A percentile compares a stretch with the other conserved stretches of the same genome.
These are phyloP conservation scores for Hypoxylon lienhwacheense DNA, from an alignment of 495 filamentous ascomycete species.

Conservation along the genomic window DNA sequence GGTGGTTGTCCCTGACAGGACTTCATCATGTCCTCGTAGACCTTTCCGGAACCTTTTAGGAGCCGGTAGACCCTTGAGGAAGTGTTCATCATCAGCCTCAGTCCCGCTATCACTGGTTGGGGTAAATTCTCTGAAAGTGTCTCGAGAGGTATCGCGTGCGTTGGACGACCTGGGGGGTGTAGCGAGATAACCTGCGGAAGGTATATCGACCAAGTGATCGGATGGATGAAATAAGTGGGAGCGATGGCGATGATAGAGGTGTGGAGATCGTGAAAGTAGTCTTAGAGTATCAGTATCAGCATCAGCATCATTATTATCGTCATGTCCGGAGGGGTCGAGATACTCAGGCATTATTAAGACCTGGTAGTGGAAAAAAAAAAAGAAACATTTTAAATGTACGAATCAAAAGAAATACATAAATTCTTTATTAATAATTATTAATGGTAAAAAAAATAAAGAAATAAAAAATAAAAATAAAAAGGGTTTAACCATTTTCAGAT, in stretches of 20 bases:
- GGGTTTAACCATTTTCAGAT: too few relatives aligned
- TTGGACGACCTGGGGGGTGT: constrained; percentile 24
- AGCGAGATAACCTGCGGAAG: background rate
- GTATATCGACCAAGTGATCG: constrained; percentile 30
- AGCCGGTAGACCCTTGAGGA: constrained; percentile 79
- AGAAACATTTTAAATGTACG: constrained; percentile 20
- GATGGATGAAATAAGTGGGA: constrained; percentile 53
- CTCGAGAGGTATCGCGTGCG: constrained; percentile 21
- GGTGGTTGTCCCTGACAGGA: constrained; percentile 53
- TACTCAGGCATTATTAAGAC: constrained; percentile 46
- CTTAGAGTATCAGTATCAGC: constrained; percentile 52
- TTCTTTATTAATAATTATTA: too few relatives aligned
- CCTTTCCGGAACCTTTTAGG: constrained; percentile 77
- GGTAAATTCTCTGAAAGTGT: constrained; percentile 49
- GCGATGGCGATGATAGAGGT: constrained; percentile 68
- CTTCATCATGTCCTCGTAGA: constrained; percentile 57
- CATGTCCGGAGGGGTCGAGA: constrained; percentile 41
- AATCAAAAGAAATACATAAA: constrained; percentile 26
- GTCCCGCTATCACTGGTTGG: constrained; percentile 84
- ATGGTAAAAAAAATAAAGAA: too few relatives aligned
- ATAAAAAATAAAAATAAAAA: too few relatives aligned
- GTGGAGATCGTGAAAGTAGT: constrained; percentile 70
- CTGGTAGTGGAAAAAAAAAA: constrained; percentile 15
- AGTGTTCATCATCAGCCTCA: constrained; percentile 85
- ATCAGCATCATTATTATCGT: too few relatives aligned